Base-by-base conservation (phyloP, 768 basidiomycete genomes). In the Suillus fuscotomentosus region DNA sequence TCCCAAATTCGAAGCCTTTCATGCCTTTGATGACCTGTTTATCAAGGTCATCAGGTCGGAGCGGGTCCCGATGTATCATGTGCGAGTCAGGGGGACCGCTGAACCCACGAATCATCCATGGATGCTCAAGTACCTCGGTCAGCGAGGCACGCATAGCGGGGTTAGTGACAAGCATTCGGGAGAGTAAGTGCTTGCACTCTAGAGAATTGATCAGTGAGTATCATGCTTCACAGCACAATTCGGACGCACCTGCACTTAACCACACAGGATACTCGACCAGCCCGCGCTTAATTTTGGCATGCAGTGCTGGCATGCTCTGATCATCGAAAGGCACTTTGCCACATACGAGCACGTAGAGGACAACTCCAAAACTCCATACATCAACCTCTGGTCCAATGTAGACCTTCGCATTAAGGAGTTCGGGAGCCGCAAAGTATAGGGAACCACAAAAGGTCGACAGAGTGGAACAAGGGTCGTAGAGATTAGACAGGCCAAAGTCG, bases 241-340 rank as follows among this genome's bases (percentile, higher is more conserved):
- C 2, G 8, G 38, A 82, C 88, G 71, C 74, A 95, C 94, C 95
- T 67, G 91, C 86, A 70, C 92, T 95, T 17, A 99, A 81, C 97
- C 97, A 99, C 2, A 92, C 92, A 0, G 97, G 97, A 72, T 99
- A 99, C 72, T 99, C 97, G 39, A 98, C 96, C 47, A 95, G 79
- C 0, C 97, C 97, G 5, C 96, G 88, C 77, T 99, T 99, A 78
- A 99, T 99, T 80, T 99, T 99, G 31, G 97, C 97, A 74, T 99
- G 97, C 61, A 99, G 80, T 0, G 97, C 97, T 2, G 97, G 97
- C 97, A 99, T 99, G 74, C 91, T 95, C 77, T 99, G 95, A 75
- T 99, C 97, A 71, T 99, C 97, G 73, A 99, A 99, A 0, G 97
- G 97, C 3, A 99, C 97, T 78, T 97, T 98, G 56, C 97, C 97